Conservation (phyloP, 2,329 filamentous ascomycete genomes). For the Pseudogymnoascus sp. region DNA sequence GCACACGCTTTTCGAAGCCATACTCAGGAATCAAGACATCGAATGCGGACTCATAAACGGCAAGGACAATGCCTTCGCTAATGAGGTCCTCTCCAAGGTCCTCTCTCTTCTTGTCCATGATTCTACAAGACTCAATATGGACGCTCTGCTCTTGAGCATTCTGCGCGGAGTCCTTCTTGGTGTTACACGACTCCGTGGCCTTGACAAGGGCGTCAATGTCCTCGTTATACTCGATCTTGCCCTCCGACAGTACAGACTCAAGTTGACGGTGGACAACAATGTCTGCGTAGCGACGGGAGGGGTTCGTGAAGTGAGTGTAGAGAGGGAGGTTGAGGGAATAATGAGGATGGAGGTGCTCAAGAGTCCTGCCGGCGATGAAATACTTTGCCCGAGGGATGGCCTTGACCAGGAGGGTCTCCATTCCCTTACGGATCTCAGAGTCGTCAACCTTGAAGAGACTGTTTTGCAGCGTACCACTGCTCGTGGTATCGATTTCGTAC, state of each 20-base stretch:
- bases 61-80: constrained; percentile 90
- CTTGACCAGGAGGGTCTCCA: constrained; percentile 94
- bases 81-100: constrained; percentile 86
- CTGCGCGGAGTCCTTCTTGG: constrained; percentile 97
- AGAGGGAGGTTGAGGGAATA: constrained; percentile 87
- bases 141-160: constrained; percentile 98
- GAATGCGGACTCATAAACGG: constrained; percentile 97
- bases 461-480: constrained; percentile 86
- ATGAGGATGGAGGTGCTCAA: constrained; percentile 72
- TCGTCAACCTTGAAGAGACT: constrained; percentile 92
- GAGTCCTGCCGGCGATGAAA: constrained; percentile 72
- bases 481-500: constrained; percentile 80
- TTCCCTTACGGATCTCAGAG: constrained; percentile 82
- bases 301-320: constrained; percentile 97
- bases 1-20: constrained; percentile 98
- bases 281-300: constrained; percentile 88
- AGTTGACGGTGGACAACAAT: constrained; percentile 93
- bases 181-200: constrained; percentile 93
- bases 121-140: constrained; percentile 93
- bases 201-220: constrained; percentile 84
- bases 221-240: constrained; percentile 75
- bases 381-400: constrained; percentile 96
- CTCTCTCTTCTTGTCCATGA: constrained; percentile 86
- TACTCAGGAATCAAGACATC: constrained; percentile 97
- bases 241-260: constrained; percentile 75